These are phyloP conservation scores for Saccharomyces hybrid DNA, from an alignment of 1,139 yeast species.

Conservation along the genomic window DNA sequence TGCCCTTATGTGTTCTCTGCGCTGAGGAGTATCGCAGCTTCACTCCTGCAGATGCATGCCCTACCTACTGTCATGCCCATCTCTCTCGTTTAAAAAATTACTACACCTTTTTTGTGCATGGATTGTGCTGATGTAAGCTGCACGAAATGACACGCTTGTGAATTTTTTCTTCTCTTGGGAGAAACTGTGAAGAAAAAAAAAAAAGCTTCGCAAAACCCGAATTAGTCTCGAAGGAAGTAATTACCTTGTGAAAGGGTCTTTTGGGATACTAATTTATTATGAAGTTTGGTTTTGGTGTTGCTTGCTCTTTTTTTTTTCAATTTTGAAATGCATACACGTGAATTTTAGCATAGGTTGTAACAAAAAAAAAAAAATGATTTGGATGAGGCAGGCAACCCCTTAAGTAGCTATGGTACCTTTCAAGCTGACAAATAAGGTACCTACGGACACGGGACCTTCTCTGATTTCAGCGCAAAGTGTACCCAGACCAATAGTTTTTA, in stretches of 20 bases:
- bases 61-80: background rate
- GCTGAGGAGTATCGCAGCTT: background rate
- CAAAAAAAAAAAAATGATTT: background rate
- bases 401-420: slow-evolving; percentile 26
- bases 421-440: slow-evolving; percentile 26
- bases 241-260: background rate
- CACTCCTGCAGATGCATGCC: background rate
- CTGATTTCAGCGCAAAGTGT: background rate
- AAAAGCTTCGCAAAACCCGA: background rate
- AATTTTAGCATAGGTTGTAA: background rate
- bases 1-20: background rate
- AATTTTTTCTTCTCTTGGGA: background rate
- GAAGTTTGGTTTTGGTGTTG: background rate
- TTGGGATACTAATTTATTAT: background rate
- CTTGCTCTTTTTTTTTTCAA: background rate
- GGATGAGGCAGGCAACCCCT: background rate
- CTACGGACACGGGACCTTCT: slow-evolving; percentile 16
- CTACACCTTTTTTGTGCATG: background rate
- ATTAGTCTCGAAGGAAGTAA: background rate
- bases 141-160: background rate
- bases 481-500: slow-evolving; percentile 7
- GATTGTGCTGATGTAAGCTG: slow-evolving; percentile 1
- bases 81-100: background rate
- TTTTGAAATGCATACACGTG: background rate
- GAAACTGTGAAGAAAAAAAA: background rate